Conservation (phyloP, 1,284 basidiomycete genomes). For the Cystobasidium sp. region DNA sequence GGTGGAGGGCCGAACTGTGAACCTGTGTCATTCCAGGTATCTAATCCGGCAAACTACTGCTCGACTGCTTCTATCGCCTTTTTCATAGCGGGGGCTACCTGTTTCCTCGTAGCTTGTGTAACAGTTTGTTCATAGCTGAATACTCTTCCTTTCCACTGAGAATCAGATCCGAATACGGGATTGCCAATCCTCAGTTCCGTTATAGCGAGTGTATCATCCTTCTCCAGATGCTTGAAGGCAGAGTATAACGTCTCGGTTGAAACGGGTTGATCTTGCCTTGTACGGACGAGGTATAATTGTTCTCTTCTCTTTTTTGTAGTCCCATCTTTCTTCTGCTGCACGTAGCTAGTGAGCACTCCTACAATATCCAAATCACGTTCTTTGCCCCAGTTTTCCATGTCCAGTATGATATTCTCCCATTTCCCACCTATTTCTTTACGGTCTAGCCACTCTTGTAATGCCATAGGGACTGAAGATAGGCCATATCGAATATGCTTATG, state of each 20-base stretch:
- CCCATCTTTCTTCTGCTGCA: constrained; percentile 55
- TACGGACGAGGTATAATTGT: constrained; percentile 42
- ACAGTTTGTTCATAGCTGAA: constrained; percentile 78
- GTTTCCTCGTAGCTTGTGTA: constrained; percentile 73
- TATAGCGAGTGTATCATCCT: constrained; percentile 62
- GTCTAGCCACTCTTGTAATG: constrained; percentile 65
- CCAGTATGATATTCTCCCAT: constrained; percentile 61
- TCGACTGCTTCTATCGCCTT: constrained; percentile 54
- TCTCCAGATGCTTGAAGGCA: constrained; percentile 67
- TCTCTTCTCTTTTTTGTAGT: constrained; percentile 60
- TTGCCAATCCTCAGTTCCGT: constrained; percentile 42
- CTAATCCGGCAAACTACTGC: background rate
- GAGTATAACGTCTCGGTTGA: constrained; percentile 46
- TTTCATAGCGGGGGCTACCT: constrained; percentile 75
- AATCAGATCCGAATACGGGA: constrained; percentile 65
- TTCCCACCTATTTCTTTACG: constrained; percentile 50
- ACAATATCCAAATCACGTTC: constrained; percentile 68
- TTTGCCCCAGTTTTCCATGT: constrained; percentile 67
- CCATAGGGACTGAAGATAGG: constrained; percentile 76
- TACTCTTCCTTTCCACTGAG: constrained; percentile 55
- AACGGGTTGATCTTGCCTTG: constrained; percentile 49
- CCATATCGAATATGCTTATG: constrained; percentile 62
- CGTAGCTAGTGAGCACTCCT: constrained; percentile 73
- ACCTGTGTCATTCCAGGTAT: background rate
- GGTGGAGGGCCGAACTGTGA: too few species aligned